phyloP scores from a whole-genome alignment of 2,329 filamentous ascomycete species.

The Chalaropsis ovoidea region DNA sequence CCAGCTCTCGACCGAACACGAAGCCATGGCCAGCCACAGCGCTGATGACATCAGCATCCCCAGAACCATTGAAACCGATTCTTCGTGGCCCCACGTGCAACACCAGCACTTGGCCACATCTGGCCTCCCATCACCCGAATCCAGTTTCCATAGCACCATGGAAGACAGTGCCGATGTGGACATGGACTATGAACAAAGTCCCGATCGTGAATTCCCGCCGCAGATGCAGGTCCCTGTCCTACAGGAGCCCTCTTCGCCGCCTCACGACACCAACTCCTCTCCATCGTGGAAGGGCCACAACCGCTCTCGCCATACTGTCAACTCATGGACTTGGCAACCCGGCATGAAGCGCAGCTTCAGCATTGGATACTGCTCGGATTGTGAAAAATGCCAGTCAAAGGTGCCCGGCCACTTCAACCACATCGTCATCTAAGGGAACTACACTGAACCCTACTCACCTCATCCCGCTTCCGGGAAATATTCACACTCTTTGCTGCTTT shows the following conservation, averaged over 20 bases:
- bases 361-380: conserved; percentile 68
- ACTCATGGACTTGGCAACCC: conserved; percentile 50
- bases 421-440: conserved; percentile 51
- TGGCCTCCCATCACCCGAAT: conserved; percentile 30
- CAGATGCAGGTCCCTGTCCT: conserved; percentile 23
- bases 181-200: conserved; percentile 25
- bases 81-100: conserved; percentile 45
- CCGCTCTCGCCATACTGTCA: conserved; percentile 49
- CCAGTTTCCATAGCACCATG: conserved; percentile 32
- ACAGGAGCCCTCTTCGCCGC: conserved; percentile 35
- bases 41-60: conserved; percentile 37
- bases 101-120: conserved; percentile 39
- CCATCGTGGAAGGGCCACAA: conserved; percentile 47
- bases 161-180: conserved; percentile 29
- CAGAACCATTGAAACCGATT: conserved; percentile 38
- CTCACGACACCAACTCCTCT: conserved; percentile 29
- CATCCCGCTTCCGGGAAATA: no score
- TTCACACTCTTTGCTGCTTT: not conserved
- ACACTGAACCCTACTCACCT: no score
- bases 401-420: conserved; percentile 75
- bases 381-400: conserved; percentile 64
- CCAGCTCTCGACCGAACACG: conserved; percentile 11
- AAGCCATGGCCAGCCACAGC: not conserved
- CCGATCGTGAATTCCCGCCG: conserved; percentile 20
- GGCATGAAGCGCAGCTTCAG: conserved; percentile 62